A percentile compares a stretch with the other conserved stretches of the same genome.
Evolutionary conservation across 208 protist genomes (phyloP).

Genomic region (Tritrichomonas foetus): DNA sequence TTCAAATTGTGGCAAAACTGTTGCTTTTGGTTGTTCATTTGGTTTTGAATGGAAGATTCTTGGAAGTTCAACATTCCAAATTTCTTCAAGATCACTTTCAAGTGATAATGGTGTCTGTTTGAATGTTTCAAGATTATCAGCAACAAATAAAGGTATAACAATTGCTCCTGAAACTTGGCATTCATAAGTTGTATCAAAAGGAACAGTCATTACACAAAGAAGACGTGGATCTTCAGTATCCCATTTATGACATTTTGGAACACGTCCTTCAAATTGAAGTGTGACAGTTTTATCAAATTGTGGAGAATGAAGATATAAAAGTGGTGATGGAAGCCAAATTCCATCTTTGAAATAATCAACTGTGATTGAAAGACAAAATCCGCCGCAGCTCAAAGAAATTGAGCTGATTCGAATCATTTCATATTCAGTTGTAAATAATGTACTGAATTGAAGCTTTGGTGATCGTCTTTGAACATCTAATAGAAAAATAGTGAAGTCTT

Average conservation of each 20-base stretch:
- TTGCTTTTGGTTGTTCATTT: background rate
- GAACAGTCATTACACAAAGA: background rate
- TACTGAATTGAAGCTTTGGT: background rate
- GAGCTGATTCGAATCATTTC: background rate
- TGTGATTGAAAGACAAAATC: background rate
- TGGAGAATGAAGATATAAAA: slow-evolving; percentile 12
- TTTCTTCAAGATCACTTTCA: background rate
- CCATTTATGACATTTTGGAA: background rate
- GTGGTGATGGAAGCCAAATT: background rate
- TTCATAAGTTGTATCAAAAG: background rate
- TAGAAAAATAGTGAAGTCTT: background rate
- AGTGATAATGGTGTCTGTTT: background rate
- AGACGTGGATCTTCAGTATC: slow-evolving; percentile 4
- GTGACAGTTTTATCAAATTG: slow-evolving; percentile 33
- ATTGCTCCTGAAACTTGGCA: background rate
- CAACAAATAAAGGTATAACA: background rate
- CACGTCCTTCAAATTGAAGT: background rate
- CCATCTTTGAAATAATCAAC: background rate
- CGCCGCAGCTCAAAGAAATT: background rate
- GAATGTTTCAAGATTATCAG: background rate
- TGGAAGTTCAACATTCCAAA: background rate
- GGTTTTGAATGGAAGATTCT: background rate
- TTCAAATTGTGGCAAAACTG: slow-evolving; percentile 11
- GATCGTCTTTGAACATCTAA: background rate
- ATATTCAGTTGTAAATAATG: background rate